Conservation (phyloP, 257 asterid species). For the Catharanthus roseus region DNA sequence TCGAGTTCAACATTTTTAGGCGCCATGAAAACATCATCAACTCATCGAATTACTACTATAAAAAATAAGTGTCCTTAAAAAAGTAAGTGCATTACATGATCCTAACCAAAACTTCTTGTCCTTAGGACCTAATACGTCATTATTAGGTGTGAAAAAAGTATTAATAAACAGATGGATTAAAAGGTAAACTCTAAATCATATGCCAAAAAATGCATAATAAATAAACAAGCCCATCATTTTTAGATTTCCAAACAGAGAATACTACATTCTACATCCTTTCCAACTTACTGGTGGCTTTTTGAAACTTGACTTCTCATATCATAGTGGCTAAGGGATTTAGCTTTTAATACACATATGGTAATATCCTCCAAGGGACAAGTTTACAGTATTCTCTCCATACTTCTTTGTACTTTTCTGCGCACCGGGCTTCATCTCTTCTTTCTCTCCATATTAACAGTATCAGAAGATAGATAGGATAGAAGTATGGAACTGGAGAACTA, state of each 20-base stretch:
- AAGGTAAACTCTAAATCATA: neutral
- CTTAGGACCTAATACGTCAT: no score
- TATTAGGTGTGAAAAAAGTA: no score
- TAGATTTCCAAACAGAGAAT: neutral
- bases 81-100: no score
- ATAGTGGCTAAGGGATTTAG: no score
- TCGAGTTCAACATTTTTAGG: no score
- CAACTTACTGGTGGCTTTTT: neutral
- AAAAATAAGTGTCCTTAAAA: no score
- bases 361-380: constrained; percentile 85
- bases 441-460: constrained; percentile 92
- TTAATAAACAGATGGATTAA: neutral
- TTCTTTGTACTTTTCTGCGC: constrained; percentile 88
- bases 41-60: no score
- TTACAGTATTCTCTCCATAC: constrained; percentile 80
- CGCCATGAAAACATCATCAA: no score
- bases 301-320: neutral
- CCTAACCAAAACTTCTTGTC: no score
- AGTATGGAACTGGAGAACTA: constrained; percentile 89
- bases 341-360: constrained; percentile 75
- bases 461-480: constrained; percentile 87
- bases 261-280: neutral
- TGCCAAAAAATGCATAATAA: neutral
- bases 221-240: neutral
- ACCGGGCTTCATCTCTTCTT: constrained; percentile 92